These are phyloP conservation scores for Clitoria ternatea DNA, from an alignment of 306 rosid genomes.

Conservation along the genomic window DNA sequence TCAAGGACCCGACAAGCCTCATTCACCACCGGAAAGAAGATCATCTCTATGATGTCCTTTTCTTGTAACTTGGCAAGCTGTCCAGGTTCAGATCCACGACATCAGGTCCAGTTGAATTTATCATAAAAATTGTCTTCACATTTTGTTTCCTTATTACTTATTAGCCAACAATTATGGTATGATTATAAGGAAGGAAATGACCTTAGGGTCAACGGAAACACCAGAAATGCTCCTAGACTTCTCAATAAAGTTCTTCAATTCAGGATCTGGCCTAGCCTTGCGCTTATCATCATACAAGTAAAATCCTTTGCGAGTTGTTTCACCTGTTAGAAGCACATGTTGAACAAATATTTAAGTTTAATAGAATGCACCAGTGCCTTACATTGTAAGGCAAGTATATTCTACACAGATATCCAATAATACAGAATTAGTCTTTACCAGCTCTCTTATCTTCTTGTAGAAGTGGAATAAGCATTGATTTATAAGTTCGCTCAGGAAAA, in stretches of 20 bases:
- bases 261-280: slow-evolving; percentile 82
- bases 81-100: slow-evolving; percentile 26
- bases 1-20: slow-evolving; percentile 96
- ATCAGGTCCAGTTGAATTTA: slow-evolving; percentile 4
- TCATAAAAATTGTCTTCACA: not conserved
- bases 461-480: slow-evolving; percentile 78
- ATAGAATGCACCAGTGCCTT: not conserved
- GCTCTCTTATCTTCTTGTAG: slow-evolving; percentile 89
- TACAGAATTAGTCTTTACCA: slow-evolving; percentile 40
- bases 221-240: slow-evolving; percentile 76
- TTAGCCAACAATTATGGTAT: not conserved
- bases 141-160: not conserved
- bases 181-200: slow-evolving; percentile 26
- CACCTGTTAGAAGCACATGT: slow-evolving; percentile 49
- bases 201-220: slow-evolving; percentile 71
- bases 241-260: slow-evolving; percentile 74
- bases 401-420: slow-evolving; percentile 7
- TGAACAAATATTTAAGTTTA: not conserved
- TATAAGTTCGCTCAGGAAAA: slow-evolving; percentile 78
- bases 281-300: slow-evolving; percentile 72
- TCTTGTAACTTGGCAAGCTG: slow-evolving; percentile 73
- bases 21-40: slow-evolving; percentile 92
- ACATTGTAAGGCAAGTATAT: not conserved
- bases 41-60: slow-evolving; percentile 87
- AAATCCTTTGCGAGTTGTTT: slow-evolving; percentile 74